Evolutionary conservation across 441 rosid genomes (phyloP).

Genomic region (Populus hybrid): DNA sequence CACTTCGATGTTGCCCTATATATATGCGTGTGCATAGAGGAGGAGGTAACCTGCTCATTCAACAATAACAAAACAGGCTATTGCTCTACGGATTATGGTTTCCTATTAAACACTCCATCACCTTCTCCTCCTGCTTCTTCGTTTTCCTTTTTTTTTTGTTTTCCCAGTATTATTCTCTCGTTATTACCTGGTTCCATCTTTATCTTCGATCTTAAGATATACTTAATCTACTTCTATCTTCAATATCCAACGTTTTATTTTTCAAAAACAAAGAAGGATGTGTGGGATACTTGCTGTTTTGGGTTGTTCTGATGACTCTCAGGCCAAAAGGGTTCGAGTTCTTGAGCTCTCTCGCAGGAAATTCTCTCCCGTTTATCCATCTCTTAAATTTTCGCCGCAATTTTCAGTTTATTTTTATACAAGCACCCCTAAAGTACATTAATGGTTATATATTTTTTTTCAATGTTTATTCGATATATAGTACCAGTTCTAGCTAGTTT

Average conservation of each 20-base stretch:
- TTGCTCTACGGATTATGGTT: background rate
- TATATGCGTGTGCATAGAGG: background rate
- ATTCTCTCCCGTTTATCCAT: background rate
- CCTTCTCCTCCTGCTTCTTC: background rate
- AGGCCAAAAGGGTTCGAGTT: constrained; percentile 83
- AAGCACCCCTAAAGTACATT: background rate
- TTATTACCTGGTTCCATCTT: background rate
- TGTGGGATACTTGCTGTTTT: constrained; percentile 92
- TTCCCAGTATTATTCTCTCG: background rate
- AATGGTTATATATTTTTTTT: no score
- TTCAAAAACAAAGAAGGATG: constrained; percentile 31
- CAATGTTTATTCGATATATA: background rate
- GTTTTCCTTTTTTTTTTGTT: background rate
- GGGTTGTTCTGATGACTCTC: constrained; percentile 87
- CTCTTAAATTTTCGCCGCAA: background rate
- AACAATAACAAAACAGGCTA: background rate
- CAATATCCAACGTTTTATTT: background rate
- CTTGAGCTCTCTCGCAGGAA: constrained; percentile 98
- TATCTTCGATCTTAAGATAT: background rate
- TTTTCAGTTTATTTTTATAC: background rate
- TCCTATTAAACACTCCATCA: background rate
- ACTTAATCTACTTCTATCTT: background rate
- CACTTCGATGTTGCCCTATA: background rate
- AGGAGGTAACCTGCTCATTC: background rate
- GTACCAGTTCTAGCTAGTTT: background rate